Conservation (phyloP, 1,284 basidiomycete species). For the Gomphus bonarii region DNA sequence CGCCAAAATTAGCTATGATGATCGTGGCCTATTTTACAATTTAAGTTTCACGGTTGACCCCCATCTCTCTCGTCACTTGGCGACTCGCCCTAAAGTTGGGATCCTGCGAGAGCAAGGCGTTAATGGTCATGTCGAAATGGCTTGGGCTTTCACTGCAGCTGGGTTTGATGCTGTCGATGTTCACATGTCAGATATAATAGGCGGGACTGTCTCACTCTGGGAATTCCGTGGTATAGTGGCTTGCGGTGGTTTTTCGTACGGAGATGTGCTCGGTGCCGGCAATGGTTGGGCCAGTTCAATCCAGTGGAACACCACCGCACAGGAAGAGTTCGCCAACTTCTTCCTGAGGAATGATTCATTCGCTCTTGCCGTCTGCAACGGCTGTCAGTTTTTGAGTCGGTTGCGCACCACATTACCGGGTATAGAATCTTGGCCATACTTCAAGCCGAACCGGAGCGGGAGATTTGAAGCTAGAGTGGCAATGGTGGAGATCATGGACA, state of each 20-base stretch:
- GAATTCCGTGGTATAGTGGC: constrained; percentile 86
- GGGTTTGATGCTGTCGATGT: constrained; percentile 95
- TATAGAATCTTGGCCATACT: constrained; percentile 78
- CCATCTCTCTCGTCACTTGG: constrained; percentile 22
- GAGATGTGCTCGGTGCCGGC: constrained; percentile 95
- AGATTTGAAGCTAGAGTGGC: constrained; percentile 86
- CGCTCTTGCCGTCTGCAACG: constrained; percentile 93
- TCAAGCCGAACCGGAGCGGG: constrained; percentile 84
- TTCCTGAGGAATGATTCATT: constrained; percentile 79
- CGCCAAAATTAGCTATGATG: constrained; percentile 58
- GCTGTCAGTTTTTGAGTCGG: constrained; percentile 93
- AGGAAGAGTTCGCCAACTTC: constrained; percentile 72
- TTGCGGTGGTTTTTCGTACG: constrained; percentile 98
- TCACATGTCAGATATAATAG: constrained; percentile 96
- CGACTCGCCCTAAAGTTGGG: constrained; percentile 76
- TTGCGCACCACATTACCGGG: constrained; percentile 85
- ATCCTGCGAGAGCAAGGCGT: constrained; percentile 98
- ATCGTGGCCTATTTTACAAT: constrained; percentile 71
- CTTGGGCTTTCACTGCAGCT: constrained; percentile 88
- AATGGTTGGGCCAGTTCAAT: constrained; percentile 97
- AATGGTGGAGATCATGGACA: constrained; percentile 69
- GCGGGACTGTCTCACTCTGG: constrained; percentile 51
- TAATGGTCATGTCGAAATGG: constrained; percentile 98
- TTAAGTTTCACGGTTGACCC: constrained; percentile 51
- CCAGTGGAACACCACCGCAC: constrained; percentile 67